Percentiles rank a stretch among this genome's conserved stretches.
These are phyloP conservation scores for Polytrichum commune DNA, from an alignment of 225 moss, liverwort and hornwort species.

Conservation along the genomic window DNA sequence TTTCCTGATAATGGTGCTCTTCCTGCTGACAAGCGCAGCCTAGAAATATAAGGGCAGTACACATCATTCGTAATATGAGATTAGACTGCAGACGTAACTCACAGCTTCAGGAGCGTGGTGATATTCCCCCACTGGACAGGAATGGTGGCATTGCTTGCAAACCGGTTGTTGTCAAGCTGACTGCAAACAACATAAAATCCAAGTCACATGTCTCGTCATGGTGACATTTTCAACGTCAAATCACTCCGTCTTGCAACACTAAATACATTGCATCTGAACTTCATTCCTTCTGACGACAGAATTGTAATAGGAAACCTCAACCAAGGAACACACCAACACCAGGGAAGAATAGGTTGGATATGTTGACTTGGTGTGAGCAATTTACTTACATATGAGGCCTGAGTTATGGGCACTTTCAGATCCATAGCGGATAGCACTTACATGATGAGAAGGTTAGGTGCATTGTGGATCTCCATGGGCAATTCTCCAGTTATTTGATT, in stretches of 20 bases:
- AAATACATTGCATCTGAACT: no score
- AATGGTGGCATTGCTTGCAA: conserved; percentile 43
- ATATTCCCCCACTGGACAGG: conserved; percentile 39
- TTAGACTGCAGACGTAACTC: conserved; percentile 7
- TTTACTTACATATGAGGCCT: no score
- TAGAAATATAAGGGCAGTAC: no score
- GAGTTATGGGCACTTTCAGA: no score
- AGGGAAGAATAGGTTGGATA: no score
- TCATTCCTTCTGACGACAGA: no score
- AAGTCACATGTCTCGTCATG: not conserved
- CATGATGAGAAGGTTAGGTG: conserved; percentile 56
- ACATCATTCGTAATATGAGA: not conserved
- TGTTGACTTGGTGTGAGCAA: no score
- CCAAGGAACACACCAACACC: no score
- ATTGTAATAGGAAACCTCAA: no score
- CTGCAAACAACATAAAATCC: conserved; percentile 26
- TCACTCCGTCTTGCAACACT: not conserved
- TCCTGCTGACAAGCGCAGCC: no score
- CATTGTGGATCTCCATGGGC: conserved; percentile 49
- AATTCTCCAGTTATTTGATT: conserved; percentile 57
- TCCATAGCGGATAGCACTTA: conserved; percentile 13
- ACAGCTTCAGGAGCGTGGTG: conserved; percentile 59
- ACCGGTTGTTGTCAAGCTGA: conserved; percentile 85
- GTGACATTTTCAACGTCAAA: conserved; percentile 2
- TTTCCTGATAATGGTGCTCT: no score